phyloP scores from a whole-genome alignment of 495 filamentous ascomycete genomes.

The Extremus antarcticus region DNA sequence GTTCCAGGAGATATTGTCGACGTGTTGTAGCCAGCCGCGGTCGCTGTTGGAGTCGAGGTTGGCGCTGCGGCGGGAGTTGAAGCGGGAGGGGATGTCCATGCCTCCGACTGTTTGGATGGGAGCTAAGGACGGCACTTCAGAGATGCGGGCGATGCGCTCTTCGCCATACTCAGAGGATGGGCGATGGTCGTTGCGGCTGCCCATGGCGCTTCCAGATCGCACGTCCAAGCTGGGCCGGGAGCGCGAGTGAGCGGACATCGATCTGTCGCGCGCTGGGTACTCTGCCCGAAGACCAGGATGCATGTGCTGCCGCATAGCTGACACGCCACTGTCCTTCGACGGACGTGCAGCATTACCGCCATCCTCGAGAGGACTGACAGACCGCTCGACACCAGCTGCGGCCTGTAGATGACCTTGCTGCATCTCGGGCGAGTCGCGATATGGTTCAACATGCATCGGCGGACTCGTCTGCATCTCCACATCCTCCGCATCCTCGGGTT shows the following conservation, averaged over 20 bases:
- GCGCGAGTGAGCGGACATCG: background rate
- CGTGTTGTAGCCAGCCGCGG: conserved; percentile 6
- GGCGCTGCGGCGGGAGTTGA: conserved; percentile 6
- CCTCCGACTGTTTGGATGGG: conserved; percentile 11
- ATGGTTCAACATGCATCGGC: conserved; percentile 9
- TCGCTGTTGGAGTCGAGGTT: background rate
- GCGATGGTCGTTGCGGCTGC: too few species aligned
- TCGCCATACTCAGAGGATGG: background rate
- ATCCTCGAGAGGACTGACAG: conserved; percentile 1
- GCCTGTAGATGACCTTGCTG: conserved; percentile 6
- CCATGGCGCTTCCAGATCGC: background rate
- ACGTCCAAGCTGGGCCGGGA: background rate
- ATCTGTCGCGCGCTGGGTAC: background rate
- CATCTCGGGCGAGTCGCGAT: conserved; percentile 8
- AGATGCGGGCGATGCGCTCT: conserved; percentile 1
- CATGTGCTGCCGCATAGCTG: background rate
- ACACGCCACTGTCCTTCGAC: background rate
- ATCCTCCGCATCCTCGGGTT: conserved; percentile 10
- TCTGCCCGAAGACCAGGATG: conserved; percentile 12
- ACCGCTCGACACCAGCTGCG: conserved; percentile 4
- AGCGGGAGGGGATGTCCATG: conserved; percentile 15
- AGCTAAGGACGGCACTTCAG: conserved; percentile 11
- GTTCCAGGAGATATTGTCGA: conserved; percentile 12
- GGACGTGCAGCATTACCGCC: background rate
- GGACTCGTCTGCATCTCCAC: conserved; percentile 18